Conservation (phyloP, 352 stramenopile genomes). For the Phytophthora podocarpi region DNA sequence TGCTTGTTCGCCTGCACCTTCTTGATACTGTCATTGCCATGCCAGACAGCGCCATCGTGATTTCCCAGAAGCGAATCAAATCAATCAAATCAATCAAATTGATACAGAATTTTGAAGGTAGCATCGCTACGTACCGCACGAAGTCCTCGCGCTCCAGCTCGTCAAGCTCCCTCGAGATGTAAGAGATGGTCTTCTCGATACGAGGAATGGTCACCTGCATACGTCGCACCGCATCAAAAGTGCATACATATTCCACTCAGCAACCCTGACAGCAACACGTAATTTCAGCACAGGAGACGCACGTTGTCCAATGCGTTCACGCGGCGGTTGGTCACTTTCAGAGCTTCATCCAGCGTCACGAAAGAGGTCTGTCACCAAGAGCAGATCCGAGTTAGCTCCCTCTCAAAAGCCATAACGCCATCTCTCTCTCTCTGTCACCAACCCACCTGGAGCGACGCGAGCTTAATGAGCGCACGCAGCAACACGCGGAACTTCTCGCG, state of each 20-base stretch:
- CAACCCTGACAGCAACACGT: background rate
- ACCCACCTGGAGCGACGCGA: slow-evolving; percentile 83
- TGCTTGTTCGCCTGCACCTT: slow-evolving; percentile 98
- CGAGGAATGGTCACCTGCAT: slow-evolving; percentile 96
- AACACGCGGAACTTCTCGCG: slow-evolving; percentile 88
- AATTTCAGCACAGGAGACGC: slow-evolving; percentile 11
- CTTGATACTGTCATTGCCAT: slow-evolving; percentile 88
- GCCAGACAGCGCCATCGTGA: background rate
- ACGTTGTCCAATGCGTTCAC: slow-evolving; percentile 99
- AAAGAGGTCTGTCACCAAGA: slow-evolving; percentile 96
- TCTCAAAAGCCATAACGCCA: background rate
- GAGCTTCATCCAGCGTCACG: slow-evolving; percentile 98
- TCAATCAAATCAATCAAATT: background rate
- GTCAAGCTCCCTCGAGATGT: slow-evolving; percentile 98
- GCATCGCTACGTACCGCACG: slow-evolving; percentile 52
- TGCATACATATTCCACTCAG: no score
- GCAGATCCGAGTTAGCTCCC: slow-evolving; percentile 34
- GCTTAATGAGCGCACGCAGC: slow-evolving; percentile 86
- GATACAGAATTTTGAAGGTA: background rate
- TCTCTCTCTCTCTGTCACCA: background rate
- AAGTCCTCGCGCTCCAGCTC: slow-evolving; percentile 99
- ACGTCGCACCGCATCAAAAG: background rate
- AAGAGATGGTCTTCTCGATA: slow-evolving; percentile 96
- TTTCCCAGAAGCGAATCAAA: background rate
- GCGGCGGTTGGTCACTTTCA: slow-evolving; percentile 98